Conservation (phyloP, 1,139 yeast genomes). For the Suhomyces kunorum region DNA sequence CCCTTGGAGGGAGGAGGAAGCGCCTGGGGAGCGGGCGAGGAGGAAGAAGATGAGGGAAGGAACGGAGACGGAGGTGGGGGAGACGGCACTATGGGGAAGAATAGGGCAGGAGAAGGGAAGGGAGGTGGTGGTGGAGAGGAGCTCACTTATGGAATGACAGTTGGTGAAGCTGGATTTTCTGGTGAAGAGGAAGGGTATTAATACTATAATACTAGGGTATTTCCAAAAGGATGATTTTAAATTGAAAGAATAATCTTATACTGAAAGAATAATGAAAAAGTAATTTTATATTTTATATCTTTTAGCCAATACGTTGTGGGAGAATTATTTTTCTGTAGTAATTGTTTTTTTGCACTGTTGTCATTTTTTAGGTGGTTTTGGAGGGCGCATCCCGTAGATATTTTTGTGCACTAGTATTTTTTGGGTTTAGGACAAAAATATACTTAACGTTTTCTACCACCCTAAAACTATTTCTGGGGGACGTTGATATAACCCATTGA, state of each 20-base stretch:
- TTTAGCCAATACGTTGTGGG: conserved; percentile 7
- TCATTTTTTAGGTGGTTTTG: neutral
- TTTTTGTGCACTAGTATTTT: conserved; percentile 1
- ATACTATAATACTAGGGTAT: conserved; percentile 6
- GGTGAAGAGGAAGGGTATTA: conserved; percentile 11
- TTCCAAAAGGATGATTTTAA: conserved; percentile 12
- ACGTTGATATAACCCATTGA: conserved; percentile 2
- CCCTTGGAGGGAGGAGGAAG: neutral
- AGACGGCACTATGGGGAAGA: neutral
- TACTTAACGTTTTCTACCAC: conserved; percentile 1
- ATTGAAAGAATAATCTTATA: conserved; percentile 13
- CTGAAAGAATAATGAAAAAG: conserved; percentile 15
- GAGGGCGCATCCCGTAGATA: conserved; percentile 1
- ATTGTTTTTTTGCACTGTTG: conserved; percentile 5
- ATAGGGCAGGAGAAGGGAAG: neutral
- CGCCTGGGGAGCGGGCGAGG: neutral
- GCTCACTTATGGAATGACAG: neutral
- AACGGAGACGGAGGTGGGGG: neutral
- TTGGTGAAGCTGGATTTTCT: neutral
- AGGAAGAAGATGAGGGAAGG: neutral
- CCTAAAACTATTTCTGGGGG: conserved; percentile 1
- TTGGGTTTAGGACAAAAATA: conserved; percentile 1
- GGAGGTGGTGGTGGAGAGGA: neutral
- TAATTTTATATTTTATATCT: conserved; percentile 12
- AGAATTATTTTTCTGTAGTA: conserved; percentile 7